Evolutionary conservation across 331 rosid species (phyloP), one percentile per base, ranked within the genome.

Genomic region (Pyracantha coccinea): DNA sequence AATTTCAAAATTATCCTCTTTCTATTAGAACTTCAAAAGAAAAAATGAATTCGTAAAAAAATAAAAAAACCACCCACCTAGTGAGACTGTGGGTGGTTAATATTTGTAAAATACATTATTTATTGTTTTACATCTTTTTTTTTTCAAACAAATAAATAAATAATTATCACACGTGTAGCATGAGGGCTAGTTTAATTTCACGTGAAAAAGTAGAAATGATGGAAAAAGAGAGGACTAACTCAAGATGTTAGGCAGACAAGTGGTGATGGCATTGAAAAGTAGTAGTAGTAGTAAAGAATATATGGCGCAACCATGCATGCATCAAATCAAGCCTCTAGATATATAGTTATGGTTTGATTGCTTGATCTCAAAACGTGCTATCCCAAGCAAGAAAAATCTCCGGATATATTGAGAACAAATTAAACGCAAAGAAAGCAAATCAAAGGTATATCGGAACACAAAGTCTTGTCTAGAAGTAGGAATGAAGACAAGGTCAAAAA

Each of bases 231-330:
- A 7, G 14, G 41, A 8, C 44, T 63, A 63, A 27, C 55, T 50
- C 9, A n/a, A 57, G 62, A 7, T 32, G 69, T 65, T 32, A 33
- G 69, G 69, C 69, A 20, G 52, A 65, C 69, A 65, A 33, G 38
- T 15, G 15, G 79, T 53, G 66, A 20, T 65, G 66, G 79, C 64
- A 15, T 75, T 66, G 79, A 54, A 75, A 64, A 75, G 14, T 32
- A 13, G 44, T 29, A 16, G 41, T 14, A 4, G 14, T 7, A 6
- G 10, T 44, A 19, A 60, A 52, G 27, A 50, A 50, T 6, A 5
- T 24, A 16, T 9, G 68, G 68, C 24, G 68, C 5, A 63, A 8
- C 68, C 41, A 29, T 17, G 23, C 67, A 7, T 62, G 68, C 44
- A 63, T 63, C 21, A 1, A 16, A 7, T 58, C 63, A 20, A 23